Base-by-base conservation (phyloP, 768 basidiomycete genomes). In the Fomitopsis serialis region DNA sequence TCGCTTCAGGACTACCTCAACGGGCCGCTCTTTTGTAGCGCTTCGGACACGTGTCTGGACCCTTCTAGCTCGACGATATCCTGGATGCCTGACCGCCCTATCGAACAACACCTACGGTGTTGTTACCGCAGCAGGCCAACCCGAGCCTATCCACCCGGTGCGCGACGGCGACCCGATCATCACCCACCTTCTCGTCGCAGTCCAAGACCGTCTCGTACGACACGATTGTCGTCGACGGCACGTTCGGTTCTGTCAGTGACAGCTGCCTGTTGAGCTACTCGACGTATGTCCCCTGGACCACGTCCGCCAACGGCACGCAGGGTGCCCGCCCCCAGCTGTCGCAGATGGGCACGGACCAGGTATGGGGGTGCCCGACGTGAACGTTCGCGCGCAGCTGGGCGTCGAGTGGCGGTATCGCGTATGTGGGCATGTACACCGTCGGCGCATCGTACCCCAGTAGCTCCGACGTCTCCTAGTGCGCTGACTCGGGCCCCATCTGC, bases 401-500 rank as follows among this genome's bases (percentile, higher is more conserved):
- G n/a, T 64, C 68, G 35, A 61, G 78, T 54, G 86, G 88, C 24
- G 87, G 86, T 10, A 74, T 64, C 35, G 85, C 78, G n/a, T 89
- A 74, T 61, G 84, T 87, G 19, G n/a, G 85, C 25, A 58, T 81
- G 56, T 89, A 80, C 64, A 69, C 72, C 44, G 68, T 84, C 36
- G 89, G 89, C 23, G 78, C 85, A 21, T 80, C 84, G n/a, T 88
- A 89, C 66, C 82, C 86, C 11, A 77, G 76, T 37, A 91, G 89
- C 69, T 72, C 73, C 37, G 72, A 53, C 1, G 70, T 80, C 44
- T 61, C 79, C 0, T 81, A 76, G 63, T 91, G 89, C 69, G 74
- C 73, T 4, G 65, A 75, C 58, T 34, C 72, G 27, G 84, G 82
- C 34, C 66, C 71, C 29, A 82, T 89, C 36, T 91, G 89, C 68